Percentiles rank a stretch among this genome's conserved stretches.
phyloP scores from a whole-genome alignment of 371 early-diverging fungal genomes.

The Haplosporangium sp. region DNA sequence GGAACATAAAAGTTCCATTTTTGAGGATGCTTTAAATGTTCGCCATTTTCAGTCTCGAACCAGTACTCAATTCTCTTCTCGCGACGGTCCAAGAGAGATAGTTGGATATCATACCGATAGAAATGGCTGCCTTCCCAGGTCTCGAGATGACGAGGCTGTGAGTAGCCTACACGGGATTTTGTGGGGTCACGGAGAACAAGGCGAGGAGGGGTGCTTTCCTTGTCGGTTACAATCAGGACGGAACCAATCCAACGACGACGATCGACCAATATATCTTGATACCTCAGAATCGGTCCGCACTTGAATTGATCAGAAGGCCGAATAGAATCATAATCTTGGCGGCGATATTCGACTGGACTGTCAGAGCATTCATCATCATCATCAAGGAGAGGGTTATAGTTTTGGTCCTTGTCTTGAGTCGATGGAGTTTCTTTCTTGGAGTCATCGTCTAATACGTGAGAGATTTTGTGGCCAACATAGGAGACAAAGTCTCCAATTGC shows the following conservation, averaged over 20 bases:
- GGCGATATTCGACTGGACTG: slow-evolving; percentile 22
- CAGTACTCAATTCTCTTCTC: slow-evolving; percentile 54
- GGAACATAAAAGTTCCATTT: slow-evolving; percentile 54
- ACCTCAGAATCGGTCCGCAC: slow-evolving; percentile 47
- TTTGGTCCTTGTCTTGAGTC: slow-evolving; percentile 19
- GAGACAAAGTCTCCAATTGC: slow-evolving; percentile 39
- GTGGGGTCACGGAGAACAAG: slow-evolving; percentile 47
- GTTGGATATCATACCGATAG: slow-evolving; percentile 46
- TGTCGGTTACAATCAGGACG: slow-evolving; percentile 48
- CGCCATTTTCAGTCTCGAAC: slow-evolving; percentile 46
- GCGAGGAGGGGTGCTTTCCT: slow-evolving; percentile 29
- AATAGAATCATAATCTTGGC: slow-evolving; percentile 40
- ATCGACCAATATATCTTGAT: slow-evolving; percentile 34
- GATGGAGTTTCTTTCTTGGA: slow-evolving; percentile 7
- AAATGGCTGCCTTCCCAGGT: slow-evolving; percentile 50
- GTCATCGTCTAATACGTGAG: slow-evolving; percentile 9
- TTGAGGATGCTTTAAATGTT: slow-evolving; percentile 20
- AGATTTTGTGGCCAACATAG: slow-evolving; percentile 22
- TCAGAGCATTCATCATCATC: slow-evolving; percentile 43
- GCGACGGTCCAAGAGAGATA: slow-evolving; percentile 37
- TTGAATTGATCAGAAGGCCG: slow-evolving; percentile 41
- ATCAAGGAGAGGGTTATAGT: slow-evolving; percentile 35
- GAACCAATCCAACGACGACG: slow-evolving; percentile 49
- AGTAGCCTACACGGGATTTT: slow-evolving; percentile 35
- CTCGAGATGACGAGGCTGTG: slow-evolving; percentile 30